phyloP scores from a whole-genome alignment of 164 flowering plant genomes.

The Dillenia turbinata region DNA sequence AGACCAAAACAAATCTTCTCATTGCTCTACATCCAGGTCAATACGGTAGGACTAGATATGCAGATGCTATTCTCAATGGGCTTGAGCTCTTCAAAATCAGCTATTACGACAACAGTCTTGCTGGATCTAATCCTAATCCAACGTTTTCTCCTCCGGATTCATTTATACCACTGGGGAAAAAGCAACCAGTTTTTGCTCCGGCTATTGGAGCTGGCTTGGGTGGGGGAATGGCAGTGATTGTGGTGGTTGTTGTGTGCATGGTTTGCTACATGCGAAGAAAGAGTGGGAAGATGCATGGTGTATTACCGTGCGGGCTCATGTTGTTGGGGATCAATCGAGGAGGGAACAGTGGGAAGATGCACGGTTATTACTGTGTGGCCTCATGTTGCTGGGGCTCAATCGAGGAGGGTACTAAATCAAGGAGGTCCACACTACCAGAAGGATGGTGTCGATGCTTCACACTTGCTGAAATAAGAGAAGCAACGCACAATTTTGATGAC shows the following conservation, averaged over 20 bases:
- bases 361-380: neutral
- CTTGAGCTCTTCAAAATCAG: conserved; percentile 47
- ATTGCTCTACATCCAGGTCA: conserved; percentile 27
- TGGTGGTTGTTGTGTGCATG: conserved; percentile 4
- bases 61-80: conserved; percentile 42
- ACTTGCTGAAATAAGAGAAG: conserved; percentile 25
- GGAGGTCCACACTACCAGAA: conserved; percentile 10
- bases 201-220: neutral
- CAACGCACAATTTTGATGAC: conserved; percentile 28
- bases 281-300: neutral
- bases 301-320: neutral
- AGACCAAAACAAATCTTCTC: conserved; percentile 6
- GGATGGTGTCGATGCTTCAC: conserved; percentile 28
- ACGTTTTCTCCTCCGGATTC: too few relatives aligned
- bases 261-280: conserved; percentile 6
- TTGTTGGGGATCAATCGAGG: too few relatives aligned
- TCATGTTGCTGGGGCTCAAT: neutral
- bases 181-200: neutral
- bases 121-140: conserved; percentile 25
- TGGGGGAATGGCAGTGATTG: conserved; percentile 1
- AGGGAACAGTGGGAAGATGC: neutral
- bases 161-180: neutral
- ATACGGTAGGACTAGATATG: neutral
- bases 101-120: conserved; percentile 28
- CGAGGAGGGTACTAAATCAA: neutral